Evolutionary conservation across 164 flowering plant genomes (phyloP), one percentile per base, ranked within the genome.

Genomic region (Amborella trichopoda): DNA sequence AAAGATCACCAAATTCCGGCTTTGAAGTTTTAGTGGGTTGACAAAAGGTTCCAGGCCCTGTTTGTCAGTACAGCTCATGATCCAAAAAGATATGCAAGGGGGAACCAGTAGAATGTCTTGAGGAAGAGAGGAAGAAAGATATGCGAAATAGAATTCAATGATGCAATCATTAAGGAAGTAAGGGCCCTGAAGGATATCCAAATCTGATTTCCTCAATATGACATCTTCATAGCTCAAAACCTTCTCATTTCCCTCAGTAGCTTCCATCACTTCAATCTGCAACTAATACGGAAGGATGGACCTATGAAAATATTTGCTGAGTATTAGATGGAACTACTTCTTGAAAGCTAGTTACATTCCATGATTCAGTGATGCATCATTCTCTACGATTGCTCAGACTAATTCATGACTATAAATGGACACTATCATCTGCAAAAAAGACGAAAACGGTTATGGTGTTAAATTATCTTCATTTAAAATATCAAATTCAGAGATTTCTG

Each of bases 201-300:
- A 48, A 53, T 90, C 98, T 3, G 83, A 86, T 59, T 62, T 58
- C 50, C 98, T 61, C 5, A 80, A 74, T 17, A 86, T 87, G 28
- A 78, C 87, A 53, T 86, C 94, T n/a, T 70, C 69, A 75, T 81
- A 90, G 69, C 80, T 81, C 11, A 90, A 78, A 23, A 86, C 71
- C 70, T 67, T 85, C 14, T 85, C 91, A 49, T 89, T 73, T 5
- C 33, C 48, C 38, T 42, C 51, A 19, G 50, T 20, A 17, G 28
- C 27, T 26, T 26, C 47, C 68, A 22, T 55, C 41, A 8, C 34
- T 14, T 30, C 9, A 30, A 30, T n/a, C n/a, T n/a, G n/a, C n/a
- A n/a, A n/a, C n/a, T n/a, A n/a, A n/a, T n/a, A n/a, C n/a, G n/a
- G n/a, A n/a, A n/a, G n/a, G n/a, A n/a, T n/a, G n/a, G n/a, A n/a